phyloP scores from a whole-genome alignment of 345 rosid species.

The Populus euphratica region DNA sequence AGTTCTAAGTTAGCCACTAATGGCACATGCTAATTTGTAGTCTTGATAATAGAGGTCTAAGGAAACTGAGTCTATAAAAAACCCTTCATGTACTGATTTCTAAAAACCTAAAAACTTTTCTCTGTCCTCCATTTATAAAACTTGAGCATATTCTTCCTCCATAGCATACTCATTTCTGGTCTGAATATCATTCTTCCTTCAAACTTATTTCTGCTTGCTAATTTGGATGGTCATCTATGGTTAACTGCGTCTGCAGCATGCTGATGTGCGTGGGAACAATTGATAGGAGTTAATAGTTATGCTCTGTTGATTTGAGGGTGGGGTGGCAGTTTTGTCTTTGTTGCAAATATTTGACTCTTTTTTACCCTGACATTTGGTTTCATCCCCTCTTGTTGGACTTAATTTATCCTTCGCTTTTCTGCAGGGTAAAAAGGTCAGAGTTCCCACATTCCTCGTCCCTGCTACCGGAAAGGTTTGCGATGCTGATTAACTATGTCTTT shows the following conservation, averaged over 20 bases:
- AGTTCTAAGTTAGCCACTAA: not conserved
- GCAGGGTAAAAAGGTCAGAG: conserved; percentile 89
- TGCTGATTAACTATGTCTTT: not conserved
- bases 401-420: not conserved
- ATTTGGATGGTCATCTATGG: not conserved
- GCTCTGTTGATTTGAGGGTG: not conserved
- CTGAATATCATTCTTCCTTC: not conserved
- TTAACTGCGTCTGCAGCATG: not conserved
- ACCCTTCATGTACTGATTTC: not conserved
- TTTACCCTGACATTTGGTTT: not conserved
- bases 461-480: conserved; percentile 81
- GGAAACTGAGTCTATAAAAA: not conserved
- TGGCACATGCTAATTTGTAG: not conserved
- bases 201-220: not conserved
- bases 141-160: not conserved
- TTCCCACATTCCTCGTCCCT: conserved; percentile 95
- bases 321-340: not conserved
- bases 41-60: not conserved
- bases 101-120: not conserved
- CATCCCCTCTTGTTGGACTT: not conserved
- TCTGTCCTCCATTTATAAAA: not conserved
- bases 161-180: not conserved
- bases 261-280: not conserved
- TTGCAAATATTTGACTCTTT: not conserved
- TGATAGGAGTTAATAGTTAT: not conserved